Evolutionary conservation across 768 basidiomycete genomes (phyloP), one percentile per base, ranked within the genome.

Genomic region (Pleurotus cornucopiae): DNA sequence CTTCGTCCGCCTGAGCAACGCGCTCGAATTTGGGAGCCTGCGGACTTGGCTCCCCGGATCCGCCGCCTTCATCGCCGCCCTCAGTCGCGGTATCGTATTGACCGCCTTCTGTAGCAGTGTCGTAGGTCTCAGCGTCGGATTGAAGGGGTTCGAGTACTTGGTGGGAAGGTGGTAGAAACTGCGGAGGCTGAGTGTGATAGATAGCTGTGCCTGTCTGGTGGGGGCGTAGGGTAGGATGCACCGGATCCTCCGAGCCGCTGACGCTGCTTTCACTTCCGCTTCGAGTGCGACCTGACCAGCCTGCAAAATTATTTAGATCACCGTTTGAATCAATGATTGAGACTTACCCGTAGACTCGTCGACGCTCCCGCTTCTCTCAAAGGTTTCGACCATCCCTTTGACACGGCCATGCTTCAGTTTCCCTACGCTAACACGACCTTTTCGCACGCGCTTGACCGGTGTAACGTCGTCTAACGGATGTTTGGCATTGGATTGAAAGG

Each of bases 311-410:
- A 5, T 16, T n/a, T 2, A 4, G 3, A 16, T 16, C 4, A 12
- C n/a, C n/a, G 43, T n/a, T 44, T 7, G 14, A 44, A n/a, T 6
- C 12, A 44, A 47, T 7, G 46, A 25, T 2, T 18, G 5, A 14
- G 21, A 41, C 51, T 52, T 7, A 53, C 39, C 25, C 7, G 40
- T 21, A 2, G 45, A 46, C 11, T 63, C 62, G n/a, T 63, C 62
- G 12, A 61, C 59, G 44, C 64, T 62, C 6, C 56, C 26, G 44
- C 62, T 62, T 13, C 62, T 58, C 47, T 70, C 69, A 14, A 69
- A 61, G n/a, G 58, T 65, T 21, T 61, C 64, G 1, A 70, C 62
- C 62, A 70, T 65, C 7, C 68, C 68, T 3, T 61, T 54, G 2
- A 70, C 69, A 44, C 66, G 65, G 3, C 66, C 64, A 23, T 66